Percentiles rank a stretch among this genome's conserved stretches.
phyloP scores from a whole-genome alignment of 179 eudicot genomes.

The Spinacia oleracea region DNA sequence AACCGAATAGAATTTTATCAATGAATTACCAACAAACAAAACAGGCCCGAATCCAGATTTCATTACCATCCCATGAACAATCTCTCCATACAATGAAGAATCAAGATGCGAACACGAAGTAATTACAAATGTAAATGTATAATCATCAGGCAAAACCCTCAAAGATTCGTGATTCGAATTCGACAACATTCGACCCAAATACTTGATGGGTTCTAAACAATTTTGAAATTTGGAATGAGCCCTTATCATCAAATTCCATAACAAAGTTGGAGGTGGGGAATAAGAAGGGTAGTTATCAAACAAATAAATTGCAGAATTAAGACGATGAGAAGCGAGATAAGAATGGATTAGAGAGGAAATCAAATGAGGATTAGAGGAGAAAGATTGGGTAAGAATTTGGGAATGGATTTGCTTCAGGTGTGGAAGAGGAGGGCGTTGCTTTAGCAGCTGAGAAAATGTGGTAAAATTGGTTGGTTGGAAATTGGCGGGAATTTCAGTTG shows the following conservation, averaged over 20 bases:
- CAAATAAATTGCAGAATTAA: conserved; percentile 25
- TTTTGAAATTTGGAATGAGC: conserved; percentile 40
- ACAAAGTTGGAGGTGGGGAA: conserved; percentile 29
- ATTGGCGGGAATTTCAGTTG: conserved; percentile 24
- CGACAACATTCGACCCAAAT: conserved; percentile 35
- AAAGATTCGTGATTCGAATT: conserved; percentile 13
- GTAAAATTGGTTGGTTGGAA: conserved; percentile 3
- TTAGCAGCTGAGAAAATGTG: conserved; percentile 31
- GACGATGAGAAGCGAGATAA: conserved; percentile 28
- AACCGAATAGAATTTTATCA: conserved; percentile 50
- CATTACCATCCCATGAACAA: conserved; percentile 58
- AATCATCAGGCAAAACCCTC: conserved; percentile 54
- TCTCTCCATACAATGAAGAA: conserved; percentile 35
- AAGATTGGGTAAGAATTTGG: conserved; percentile 31
- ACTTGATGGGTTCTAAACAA: conserved; percentile 32
- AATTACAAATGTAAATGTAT: conserved; percentile 60
- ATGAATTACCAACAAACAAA: conserved; percentile 65
- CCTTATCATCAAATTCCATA: conserved; percentile 44
- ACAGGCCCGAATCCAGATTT: conserved; percentile 50
- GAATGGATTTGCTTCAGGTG: conserved; percentile 41
- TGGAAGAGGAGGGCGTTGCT: conserved; percentile 26
- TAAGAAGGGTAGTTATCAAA: conserved; percentile 36
- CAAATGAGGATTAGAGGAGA: conserved; percentile 30
- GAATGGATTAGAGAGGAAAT: conserved; percentile 43
- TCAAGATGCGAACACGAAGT: conserved; percentile 44